phyloP scores from a whole-genome alignment of 2,329 filamentous ascomycete genomes.

The Exophiala aquamarina region DNA sequence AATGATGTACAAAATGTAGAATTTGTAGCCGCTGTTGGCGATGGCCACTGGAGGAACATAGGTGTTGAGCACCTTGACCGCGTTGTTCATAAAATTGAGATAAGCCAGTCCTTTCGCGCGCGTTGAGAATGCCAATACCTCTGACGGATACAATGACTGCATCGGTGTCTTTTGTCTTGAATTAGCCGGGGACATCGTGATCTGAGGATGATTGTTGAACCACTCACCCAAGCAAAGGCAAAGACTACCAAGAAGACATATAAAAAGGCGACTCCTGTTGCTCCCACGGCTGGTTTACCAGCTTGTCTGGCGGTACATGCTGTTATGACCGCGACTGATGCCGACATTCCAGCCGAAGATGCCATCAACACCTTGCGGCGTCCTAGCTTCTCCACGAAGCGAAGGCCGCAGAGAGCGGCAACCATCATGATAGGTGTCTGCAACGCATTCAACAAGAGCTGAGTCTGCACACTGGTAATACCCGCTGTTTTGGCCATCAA shows the following conservation, averaged over 20 bases:
- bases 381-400: constrained; percentile 57
- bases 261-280: constrained; percentile 53
- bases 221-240: constrained; percentile 41
- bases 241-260: constrained; percentile 56
- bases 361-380: constrained; percentile 56
- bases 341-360: constrained; percentile 50
- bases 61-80: constrained; percentile 38
- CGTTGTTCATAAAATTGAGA: constrained; percentile 43
- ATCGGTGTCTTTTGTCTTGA: constrained; percentile 42
- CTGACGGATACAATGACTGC: constrained; percentile 52
- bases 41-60: constrained; percentile 22
- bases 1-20: constrained; percentile 45
- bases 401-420: constrained; percentile 50
- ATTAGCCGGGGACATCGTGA: no score
- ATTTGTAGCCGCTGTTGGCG: constrained; percentile 25
- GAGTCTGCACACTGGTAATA: constrained; percentile 40
- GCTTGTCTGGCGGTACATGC: constrained; percentile 18
- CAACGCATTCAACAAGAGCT: constrained; percentile 44
- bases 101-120: constrained; percentile 58
- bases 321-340: constrained; percentile 41
- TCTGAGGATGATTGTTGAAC: no score
- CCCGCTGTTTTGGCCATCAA: constrained; percentile 39
- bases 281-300: constrained; percentile 43
- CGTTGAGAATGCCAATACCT: constrained; percentile 54
- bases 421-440: constrained; percentile 46